Evolutionary conservation across 192 early-diverging fungal genomes (phyloP).

Genomic region (Mortierella claussenii): DNA sequence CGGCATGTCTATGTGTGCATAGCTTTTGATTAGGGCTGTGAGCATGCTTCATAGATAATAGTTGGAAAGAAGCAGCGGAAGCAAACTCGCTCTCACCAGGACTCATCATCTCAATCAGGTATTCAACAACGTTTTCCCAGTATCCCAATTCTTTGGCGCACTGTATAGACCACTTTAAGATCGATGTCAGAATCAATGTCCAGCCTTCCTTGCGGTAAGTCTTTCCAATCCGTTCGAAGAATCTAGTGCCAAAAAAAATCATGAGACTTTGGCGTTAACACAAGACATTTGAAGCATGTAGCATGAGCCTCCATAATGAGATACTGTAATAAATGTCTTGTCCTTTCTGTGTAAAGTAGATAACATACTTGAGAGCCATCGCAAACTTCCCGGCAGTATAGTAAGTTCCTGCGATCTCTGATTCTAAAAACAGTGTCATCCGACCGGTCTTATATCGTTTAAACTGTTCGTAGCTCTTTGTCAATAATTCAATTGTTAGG

Average conservation of each 20-base stretch:
- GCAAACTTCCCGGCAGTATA: slow-evolving; percentile 80
- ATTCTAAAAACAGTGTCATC: slow-evolving; percentile 86
- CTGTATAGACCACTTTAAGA: slow-evolving; percentile 69
- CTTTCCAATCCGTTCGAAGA: slow-evolving; percentile 89
- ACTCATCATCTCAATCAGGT: slow-evolving; percentile 77
- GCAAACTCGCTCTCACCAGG: slow-evolving; percentile 37
- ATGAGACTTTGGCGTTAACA: too few species aligned
- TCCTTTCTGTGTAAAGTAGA: too few species aligned
- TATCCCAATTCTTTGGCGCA: slow-evolving; percentile 77
- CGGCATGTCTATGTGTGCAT: slow-evolving; percentile 48
- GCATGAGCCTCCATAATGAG: too few species aligned
- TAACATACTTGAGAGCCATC: slow-evolving; percentile 77
- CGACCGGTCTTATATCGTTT: slow-evolving; percentile 76
- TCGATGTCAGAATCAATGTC: slow-evolving; percentile 74
- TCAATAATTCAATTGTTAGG: slow-evolving; percentile 84
- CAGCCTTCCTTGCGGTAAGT: slow-evolving; percentile 91
- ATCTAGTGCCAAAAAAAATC: too few species aligned
- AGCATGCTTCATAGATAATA: neutral
- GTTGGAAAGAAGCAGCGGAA: neutral
- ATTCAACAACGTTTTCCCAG: slow-evolving; percentile 71
- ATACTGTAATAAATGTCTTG: too few species aligned
- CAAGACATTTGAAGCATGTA: too few species aligned
- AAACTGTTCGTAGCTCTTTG: slow-evolving; percentile 92
- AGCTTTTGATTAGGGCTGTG: neutral
- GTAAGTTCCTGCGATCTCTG: slow-evolving; percentile 89